phyloP scores from a whole-genome alignment of 2,329 filamentous ascomycete species.

The Xylariaceae sp. region DNA sequence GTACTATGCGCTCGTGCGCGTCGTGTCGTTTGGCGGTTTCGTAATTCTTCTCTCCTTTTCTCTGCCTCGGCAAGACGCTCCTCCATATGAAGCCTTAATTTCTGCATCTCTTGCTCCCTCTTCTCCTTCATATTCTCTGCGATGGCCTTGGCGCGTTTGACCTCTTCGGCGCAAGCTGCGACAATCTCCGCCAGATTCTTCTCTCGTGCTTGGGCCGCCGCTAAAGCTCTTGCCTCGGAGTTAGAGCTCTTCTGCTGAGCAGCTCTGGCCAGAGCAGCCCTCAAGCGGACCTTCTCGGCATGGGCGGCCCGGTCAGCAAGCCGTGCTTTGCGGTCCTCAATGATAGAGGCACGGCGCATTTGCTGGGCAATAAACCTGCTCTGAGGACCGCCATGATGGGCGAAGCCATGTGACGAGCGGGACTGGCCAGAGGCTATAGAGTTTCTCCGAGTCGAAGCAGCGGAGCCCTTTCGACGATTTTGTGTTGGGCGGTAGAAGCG shows the following conservation, averaged over 20 bases:
- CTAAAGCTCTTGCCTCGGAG: slow-evolving; percentile 71
- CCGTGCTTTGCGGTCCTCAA: slow-evolving; percentile 73
- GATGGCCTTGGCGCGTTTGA: slow-evolving; percentile 75
- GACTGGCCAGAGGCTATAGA: slow-evolving; percentile 73
- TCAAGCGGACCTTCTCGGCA: slow-evolving; percentile 74
- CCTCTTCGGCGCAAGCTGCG: slow-evolving; percentile 75
- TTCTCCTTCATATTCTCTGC: slow-evolving; percentile 77
- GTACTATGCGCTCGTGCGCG: slow-evolving; percentile 51
- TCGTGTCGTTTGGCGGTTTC: slow-evolving; percentile 48
- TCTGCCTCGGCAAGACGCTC: slow-evolving; percentile 75
- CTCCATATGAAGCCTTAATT: slow-evolving; percentile 69
- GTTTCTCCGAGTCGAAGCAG: slow-evolving; percentile 72
- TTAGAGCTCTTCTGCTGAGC: slow-evolving; percentile 57
- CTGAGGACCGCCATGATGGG: slow-evolving; percentile 53
- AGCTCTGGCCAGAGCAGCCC: slow-evolving; percentile 69
- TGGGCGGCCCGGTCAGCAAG: slow-evolving; percentile 76
- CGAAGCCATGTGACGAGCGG: slow-evolving; percentile 58
- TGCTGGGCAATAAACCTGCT: slow-evolving; percentile 76
- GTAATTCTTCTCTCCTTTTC: slow-evolving; percentile 60
- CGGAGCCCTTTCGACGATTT: slow-evolving; percentile 66
- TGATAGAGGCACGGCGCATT: slow-evolving; percentile 71
- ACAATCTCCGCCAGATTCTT: slow-evolving; percentile 78
- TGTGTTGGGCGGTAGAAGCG: slow-evolving; percentile 67
- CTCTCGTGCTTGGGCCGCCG: slow-evolving; percentile 72
- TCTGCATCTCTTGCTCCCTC: slow-evolving; percentile 66